Base-by-base conservation (phyloP, 2,329 filamentous ascomycete genomes). In the Lecanicillium sp. region DNA sequence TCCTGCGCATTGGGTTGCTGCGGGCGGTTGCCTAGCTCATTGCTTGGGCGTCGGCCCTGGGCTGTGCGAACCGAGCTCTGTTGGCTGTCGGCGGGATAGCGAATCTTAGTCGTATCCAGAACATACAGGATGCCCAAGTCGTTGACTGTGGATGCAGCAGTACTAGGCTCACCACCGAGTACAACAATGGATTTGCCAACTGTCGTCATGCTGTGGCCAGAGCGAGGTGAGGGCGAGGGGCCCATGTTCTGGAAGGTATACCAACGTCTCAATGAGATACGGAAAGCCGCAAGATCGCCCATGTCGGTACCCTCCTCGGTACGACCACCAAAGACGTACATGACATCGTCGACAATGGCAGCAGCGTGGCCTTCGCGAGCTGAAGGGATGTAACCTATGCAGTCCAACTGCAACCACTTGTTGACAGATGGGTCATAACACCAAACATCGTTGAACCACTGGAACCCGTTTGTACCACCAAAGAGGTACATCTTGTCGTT, bases 201-300 rank as follows among this genome's bases (percentile, higher is more conserved):
- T 3, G 88, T 81, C 3, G 92, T 96, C 92, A 98, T 96, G 59
- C 88, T 95, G 59, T 98, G 92, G 2, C 92, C 92, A 13, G 90
- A 96, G 43, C 92, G 76, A 22, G 92, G 81, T 3, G 89, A 95
- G 0, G 92, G 92, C 1, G 89, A 94, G 3, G 89, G 89, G 0
- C 92, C 92, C 92, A 98, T 98, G 56, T 98, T 98, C 56, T 98
- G 92, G 63, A 98, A 98, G 27, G 92, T 98, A 59, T 96, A 98
- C 92, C 92, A 98, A 43, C 92, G 78, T 47, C 86, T 80, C 9
- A 88, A 88, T 1, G 83, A 78, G 43, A 79, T 78, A 38, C 73
- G 64, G 51, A 79, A 79, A 2, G 92, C 92, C 3, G 92, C 90
- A 31, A 98, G 71, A 59, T 98, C 92, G 25, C 90, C 92, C 4